Conservation (phyloP, 2,329 filamentous ascomycete genomes). For the Aspergillus quadricinctus region DNA sequence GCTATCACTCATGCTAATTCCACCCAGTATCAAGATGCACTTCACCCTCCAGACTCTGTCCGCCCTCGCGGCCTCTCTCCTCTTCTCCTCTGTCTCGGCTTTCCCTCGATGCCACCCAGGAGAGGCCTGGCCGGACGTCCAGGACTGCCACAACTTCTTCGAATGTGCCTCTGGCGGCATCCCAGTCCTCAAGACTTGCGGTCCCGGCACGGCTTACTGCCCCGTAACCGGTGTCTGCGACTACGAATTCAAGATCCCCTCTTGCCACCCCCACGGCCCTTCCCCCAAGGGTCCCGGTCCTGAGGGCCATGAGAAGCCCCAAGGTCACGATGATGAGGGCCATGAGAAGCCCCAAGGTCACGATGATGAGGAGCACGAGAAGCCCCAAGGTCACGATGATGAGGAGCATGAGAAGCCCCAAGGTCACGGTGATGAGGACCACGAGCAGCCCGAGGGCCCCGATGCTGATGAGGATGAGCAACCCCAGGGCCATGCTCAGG, state of each 20-base stretch:
- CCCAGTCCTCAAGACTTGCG: constrained; percentile 8
- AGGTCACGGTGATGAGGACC: too few species aligned
- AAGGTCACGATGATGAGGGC: too few species aligned
- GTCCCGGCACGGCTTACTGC: constrained; percentile 9
- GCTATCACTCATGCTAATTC: neutral
- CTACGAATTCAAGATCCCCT: constrained; percentile 2
- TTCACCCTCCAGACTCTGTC: neutral
- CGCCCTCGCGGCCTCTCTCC: neutral
- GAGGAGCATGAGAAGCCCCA: too few species aligned
- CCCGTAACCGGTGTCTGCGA: constrained; percentile 5
- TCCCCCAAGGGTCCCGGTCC: too few species aligned
- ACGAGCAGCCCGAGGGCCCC: too few species aligned
- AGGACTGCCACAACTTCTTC: constrained; percentile 8
- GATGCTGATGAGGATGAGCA: too few species aligned
- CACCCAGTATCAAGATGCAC: neutral
- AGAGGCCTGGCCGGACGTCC: constrained; percentile 6
- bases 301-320: too few species aligned
- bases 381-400: too few species aligned
- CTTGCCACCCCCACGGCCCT: constrained; percentile 1
- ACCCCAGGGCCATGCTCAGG: too few species aligned
- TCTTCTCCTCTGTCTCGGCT: neutral
- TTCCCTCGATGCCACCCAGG: neutral
- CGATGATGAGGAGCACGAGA: too few species aligned
- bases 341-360: too few species aligned
- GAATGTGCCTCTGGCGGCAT: constrained; percentile 6